phyloP scores from a whole-genome alignment of 106 monocot genomes.

The Dactylorhiza incarnata region DNA sequence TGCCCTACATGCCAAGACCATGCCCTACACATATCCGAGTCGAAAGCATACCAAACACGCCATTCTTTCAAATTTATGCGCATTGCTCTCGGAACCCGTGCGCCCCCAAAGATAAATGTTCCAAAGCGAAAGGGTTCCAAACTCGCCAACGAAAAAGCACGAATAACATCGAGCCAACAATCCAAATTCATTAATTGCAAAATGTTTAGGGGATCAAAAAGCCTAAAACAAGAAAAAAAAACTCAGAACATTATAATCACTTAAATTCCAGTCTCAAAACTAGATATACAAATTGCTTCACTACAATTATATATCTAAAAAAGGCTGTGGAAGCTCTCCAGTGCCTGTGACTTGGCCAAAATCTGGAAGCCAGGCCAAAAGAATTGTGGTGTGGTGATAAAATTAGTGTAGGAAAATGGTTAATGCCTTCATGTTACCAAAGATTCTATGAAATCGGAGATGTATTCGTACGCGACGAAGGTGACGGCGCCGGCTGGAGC shows the following conservation, averaged over 20 bases:
- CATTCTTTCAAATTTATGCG: no score
- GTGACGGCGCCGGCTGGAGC: slow-evolving; percentile 93
- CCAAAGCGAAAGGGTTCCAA: no score
- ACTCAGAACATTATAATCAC: background rate
- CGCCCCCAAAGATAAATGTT: no score
- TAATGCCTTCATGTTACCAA: slow-evolving; percentile 22
- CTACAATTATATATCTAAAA: background rate
- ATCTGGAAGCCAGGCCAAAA: background rate
- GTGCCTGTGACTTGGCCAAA: background rate
- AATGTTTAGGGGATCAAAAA: background rate
- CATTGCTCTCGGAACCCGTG: no score
- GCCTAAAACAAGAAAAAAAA: background rate
- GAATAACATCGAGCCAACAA: no score
- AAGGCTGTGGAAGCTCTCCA: background rate
- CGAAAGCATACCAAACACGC: no score
- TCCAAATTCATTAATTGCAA: background rate
- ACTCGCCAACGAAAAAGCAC: no score
- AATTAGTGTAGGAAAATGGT: background rate
- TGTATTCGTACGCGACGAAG: slow-evolving; percentile 87
- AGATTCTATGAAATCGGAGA: slow-evolving; percentile 71
- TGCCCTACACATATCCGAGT: no score
- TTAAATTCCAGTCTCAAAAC: background rate
- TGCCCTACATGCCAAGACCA: no score
- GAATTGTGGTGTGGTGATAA: background rate
- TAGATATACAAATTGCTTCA: slow-evolving; percentile 4